Percentiles rank a stretch among this genome's conserved stretches.
These are phyloP conservation scores for Amauroascus verrucosus DNA, from an alignment of 2,329 filamentous ascomycete species.

Conservation along the genomic window DNA sequence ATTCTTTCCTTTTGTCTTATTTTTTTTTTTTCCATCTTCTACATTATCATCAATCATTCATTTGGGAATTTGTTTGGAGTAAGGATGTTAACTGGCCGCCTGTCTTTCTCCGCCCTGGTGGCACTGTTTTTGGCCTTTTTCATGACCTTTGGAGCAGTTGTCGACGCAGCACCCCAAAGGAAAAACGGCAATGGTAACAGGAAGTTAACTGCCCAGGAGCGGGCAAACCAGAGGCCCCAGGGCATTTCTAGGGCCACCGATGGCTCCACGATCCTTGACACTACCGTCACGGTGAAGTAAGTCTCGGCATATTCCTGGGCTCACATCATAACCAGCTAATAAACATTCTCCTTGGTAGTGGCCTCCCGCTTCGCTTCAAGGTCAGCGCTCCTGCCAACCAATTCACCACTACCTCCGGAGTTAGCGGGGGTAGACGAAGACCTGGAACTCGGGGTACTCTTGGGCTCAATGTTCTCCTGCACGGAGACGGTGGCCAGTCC, in stretches of 20 bases:
- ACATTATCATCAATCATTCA: too few species aligned
- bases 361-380: conserved; percentile 4
- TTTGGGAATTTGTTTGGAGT: too few species aligned
- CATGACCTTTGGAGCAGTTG: neutral
- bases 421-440: neutral
- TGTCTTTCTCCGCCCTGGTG: conserved; percentile 2
- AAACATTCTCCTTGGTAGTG: neutral
- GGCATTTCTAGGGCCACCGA: conserved; percentile 1
- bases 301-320: neutral
- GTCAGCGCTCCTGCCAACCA: conserved; percentile 3
- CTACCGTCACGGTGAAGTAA: conserved; percentile 1
- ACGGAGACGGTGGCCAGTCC: conserved; percentile 3
- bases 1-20: too few species aligned
- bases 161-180: conserved; percentile 6
- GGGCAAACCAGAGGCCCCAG: neutral
- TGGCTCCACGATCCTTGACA: conserved; percentile 6
- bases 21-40: too few species aligned
- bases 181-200: neutral
- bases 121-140: conserved; percentile 1
- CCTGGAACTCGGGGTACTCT: neutral
- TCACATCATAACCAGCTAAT: neutral
- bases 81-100: conserved; percentile 5
- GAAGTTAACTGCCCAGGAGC: neutral
- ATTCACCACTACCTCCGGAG: conserved; percentile 3
- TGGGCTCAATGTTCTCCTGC: conserved; percentile 3